These are phyloP conservation scores for Panicum miliaceum DNA, from an alignment of 176 grass and related monocot genomes.

Conservation along the genomic window DNA sequence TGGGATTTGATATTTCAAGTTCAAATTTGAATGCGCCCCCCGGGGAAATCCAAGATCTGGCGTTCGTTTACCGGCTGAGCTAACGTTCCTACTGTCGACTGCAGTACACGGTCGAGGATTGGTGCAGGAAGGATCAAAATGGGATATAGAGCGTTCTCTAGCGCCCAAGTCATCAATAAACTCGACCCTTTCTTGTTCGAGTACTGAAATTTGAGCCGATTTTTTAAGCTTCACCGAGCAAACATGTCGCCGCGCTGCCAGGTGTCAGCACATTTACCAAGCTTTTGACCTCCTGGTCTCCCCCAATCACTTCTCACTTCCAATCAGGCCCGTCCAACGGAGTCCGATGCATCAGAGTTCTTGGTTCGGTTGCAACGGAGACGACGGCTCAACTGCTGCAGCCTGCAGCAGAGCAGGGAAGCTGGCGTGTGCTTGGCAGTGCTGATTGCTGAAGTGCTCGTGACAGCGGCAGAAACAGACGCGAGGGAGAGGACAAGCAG, in stretches of 20 bases:
- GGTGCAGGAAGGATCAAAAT: background rate
- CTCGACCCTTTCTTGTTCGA: background rate
- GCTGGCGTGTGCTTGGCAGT: background rate
- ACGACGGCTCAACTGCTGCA: background rate
- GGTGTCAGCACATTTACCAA: background rate
- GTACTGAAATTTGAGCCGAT: background rate
- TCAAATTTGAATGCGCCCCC: background rate
- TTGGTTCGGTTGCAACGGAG: background rate
- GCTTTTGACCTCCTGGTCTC: background rate
- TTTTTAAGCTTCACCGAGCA: background rate
- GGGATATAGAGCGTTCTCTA: background rate
- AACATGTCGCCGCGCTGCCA: background rate
- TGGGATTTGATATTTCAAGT: background rate
- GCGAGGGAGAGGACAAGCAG: conserved; percentile 23
- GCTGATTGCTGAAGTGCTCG: background rate
- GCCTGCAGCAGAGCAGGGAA: too few relatives aligned
- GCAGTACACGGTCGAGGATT: background rate
- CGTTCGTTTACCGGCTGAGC: too few relatives aligned
- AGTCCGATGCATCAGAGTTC: background rate
- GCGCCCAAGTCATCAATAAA: too few relatives aligned
- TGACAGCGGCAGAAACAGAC: conserved; percentile 36
- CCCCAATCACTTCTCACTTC: background rate
- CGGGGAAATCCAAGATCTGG: background rate
- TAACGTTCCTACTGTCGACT: too few relatives aligned
- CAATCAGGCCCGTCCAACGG: conserved; percentile 17